These are phyloP conservation scores for Albizia julibrissin DNA, from an alignment of 306 rosid species.

Conservation along the genomic window DNA sequence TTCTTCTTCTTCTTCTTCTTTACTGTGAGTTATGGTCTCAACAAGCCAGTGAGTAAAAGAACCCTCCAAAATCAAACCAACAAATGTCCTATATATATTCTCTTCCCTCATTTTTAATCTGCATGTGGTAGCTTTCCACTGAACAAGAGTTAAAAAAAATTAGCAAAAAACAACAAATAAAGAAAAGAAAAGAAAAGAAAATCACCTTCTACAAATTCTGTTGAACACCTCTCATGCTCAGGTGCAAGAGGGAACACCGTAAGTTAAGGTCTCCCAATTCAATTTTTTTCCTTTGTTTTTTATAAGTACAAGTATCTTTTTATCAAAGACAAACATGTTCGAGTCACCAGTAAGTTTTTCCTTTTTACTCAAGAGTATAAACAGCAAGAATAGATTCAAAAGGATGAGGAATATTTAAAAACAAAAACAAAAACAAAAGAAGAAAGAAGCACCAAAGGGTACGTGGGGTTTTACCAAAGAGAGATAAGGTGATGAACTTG, in stretches of 20 bases:
- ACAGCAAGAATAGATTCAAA: constrained; percentile 59
- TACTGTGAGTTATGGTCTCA: constrained; percentile 36
- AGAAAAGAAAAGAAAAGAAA: no score
- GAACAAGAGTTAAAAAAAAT: background rate
- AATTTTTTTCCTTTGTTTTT: no score
- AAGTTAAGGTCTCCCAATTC: no score
- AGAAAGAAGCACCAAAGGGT: constrained; percentile 12
- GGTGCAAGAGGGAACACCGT: constrained; percentile 25
- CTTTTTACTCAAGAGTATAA: constrained; percentile 31
- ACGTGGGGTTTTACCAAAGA: constrained; percentile 30
- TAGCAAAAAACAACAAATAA: background rate
- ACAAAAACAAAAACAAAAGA: background rate
- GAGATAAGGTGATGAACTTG: constrained; percentile 33
- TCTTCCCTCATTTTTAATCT: constrained; percentile 36
- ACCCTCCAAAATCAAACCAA: constrained; percentile 41
- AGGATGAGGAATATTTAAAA: constrained; percentile 32
- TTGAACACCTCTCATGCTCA: constrained; percentile 23
- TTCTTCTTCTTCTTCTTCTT: no score
- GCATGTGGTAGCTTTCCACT: constrained; percentile 48
- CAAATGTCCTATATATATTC: constrained; percentile 42
- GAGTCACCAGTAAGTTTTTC: background rate
- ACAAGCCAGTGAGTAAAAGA: constrained; percentile 40
- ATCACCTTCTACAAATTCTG: constrained; percentile 16
- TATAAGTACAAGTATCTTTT: no score
- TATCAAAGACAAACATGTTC: no score